phyloP scores from a whole-genome alignment of 1,139 yeast species.

The Eremothecium coryli region DNA sequence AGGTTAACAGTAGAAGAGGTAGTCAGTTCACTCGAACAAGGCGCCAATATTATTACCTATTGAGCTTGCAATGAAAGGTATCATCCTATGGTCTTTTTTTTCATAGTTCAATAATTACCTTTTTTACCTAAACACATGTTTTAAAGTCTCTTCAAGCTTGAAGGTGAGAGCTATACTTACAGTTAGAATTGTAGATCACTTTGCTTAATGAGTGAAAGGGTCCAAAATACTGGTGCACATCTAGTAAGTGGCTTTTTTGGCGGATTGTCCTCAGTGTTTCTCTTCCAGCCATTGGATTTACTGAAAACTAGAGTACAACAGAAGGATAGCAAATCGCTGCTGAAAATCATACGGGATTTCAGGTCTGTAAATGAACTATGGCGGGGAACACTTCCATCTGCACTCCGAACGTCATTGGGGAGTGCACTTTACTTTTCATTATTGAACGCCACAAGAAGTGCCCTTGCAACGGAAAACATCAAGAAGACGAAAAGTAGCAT shows the following conservation, averaged over 20 bases:
- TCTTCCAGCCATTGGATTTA: conserved; percentile 83
- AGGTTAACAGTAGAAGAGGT: too few species aligned
- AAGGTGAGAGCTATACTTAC: too few species aligned
- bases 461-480: conserved; percentile 35
- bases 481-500: conserved; percentile 24
- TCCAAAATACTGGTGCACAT: conserved; percentile 37
- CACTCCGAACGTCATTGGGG: conserved; percentile 81
- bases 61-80: too few species aligned
- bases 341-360: conserved; percentile 40
- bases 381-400: conserved; percentile 92
- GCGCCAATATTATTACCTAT: too few species aligned
- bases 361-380: conserved; percentile 52
- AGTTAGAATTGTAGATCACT: too few species aligned
- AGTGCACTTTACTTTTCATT: conserved; percentile 78
- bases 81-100: too few species aligned
- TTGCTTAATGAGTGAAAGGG: conserved; percentile 3
- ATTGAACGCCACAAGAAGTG: conserved; percentile 51
- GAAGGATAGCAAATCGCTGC: conserved; percentile 36
- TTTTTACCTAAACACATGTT: too few species aligned
- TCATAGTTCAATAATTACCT: too few species aligned
- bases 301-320: conserved; percentile 88
- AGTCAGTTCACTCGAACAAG: too few species aligned
- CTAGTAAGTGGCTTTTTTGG: conserved; percentile 77
- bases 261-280: conserved; percentile 74
- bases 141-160: too few species aligned